Evolutionary conservation across 768 basidiomycete species (phyloP).

Genomic region (Chalciporus pseudorubinellus): DNA sequence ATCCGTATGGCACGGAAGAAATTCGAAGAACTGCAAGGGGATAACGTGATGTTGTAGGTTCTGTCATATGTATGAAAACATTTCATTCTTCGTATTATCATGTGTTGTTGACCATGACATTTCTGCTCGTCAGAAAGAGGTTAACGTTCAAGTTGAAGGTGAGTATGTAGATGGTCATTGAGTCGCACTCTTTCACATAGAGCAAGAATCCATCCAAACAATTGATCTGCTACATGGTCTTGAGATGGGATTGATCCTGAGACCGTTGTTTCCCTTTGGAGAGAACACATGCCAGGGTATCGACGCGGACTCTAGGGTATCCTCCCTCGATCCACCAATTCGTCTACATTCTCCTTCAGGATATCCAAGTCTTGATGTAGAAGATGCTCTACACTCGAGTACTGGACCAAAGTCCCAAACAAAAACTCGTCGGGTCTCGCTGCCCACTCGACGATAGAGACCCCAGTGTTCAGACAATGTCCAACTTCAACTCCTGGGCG

Average conservation of each 20-base stretch:
- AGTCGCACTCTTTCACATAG: too few relatives aligned
- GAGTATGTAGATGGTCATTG: too few relatives aligned
- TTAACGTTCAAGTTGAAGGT: too few relatives aligned
- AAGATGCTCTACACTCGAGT: constrained; percentile 57
- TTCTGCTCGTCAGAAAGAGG: background rate
- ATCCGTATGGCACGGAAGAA: constrained; percentile 82
- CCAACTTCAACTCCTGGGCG: constrained; percentile 31
- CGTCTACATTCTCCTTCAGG: constrained; percentile 56
- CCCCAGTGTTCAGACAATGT: constrained; percentile 28
- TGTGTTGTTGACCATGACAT: background rate
- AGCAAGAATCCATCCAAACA: background rate
- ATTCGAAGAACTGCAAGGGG: constrained; percentile 86
- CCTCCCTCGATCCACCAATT: constrained; percentile 16
- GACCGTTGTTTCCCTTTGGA: background rate
- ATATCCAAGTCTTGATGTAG: constrained; percentile 19
- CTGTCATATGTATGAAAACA: background rate
- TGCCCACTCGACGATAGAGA: constrained; percentile 59
- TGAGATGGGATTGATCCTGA: background rate
- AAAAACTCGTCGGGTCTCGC: constrained; percentile 21
- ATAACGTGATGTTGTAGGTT: constrained; percentile 44
- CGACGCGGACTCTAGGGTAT: background rate
- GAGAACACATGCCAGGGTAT: constrained; percentile 7
- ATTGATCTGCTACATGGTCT: too few relatives aligned
- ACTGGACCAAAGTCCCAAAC: constrained; percentile 46
- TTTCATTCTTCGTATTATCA: background rate